Conservation (phyloP, 2,329 filamentous ascomycete species). For the Penicillium capsulatum region DNA sequence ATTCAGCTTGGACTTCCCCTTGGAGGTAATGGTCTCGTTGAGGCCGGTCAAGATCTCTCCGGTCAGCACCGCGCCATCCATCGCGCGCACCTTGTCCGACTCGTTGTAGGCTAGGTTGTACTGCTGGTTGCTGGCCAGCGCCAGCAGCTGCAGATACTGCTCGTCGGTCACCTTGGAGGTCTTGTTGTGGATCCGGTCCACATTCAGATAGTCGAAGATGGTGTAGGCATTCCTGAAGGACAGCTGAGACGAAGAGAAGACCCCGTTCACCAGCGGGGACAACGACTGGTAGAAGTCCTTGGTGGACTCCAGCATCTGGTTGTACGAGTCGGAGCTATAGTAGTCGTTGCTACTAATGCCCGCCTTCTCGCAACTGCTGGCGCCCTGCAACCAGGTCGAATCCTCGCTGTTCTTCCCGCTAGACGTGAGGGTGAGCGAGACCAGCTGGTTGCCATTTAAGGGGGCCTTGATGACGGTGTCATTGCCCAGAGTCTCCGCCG, state of each 20-base stretch:
- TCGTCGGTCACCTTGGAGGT: constrained; percentile 52
- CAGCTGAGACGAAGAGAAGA: constrained; percentile 48
- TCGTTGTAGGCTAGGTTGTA: constrained; percentile 78
- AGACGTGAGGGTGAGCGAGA: constrained; percentile 64
- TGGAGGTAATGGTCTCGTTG: constrained; percentile 38
- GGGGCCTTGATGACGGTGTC: constrained; percentile 63
- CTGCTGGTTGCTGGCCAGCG: constrained; percentile 75
- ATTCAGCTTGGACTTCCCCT: constrained; percentile 40
- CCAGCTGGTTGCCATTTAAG: constrained; percentile 76
- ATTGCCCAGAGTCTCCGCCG: constrained; percentile 64
- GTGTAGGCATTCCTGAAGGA: constrained; percentile 61
- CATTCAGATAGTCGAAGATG: constrained; percentile 63
- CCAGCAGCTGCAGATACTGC: constrained; percentile 60
- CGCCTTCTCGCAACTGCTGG: constrained; percentile 54
- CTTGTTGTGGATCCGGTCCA: constrained; percentile 59
- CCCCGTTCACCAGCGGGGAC: constrained; percentile 50
- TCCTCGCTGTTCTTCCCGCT: constrained; percentile 59
- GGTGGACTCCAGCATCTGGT: constrained; percentile 46
- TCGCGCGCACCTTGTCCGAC: constrained; percentile 45
- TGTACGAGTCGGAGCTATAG: constrained; percentile 52
- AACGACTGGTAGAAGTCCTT: constrained; percentile 52
- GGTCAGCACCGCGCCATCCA: constrained; percentile 60
- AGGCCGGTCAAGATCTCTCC: constrained; percentile 55
- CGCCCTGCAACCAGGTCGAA: constrained; percentile 56
- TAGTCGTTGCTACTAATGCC: constrained; percentile 57